phyloP scores from a whole-genome alignment of 257 asterid species.

The Leptodermis oblonga region DNA sequence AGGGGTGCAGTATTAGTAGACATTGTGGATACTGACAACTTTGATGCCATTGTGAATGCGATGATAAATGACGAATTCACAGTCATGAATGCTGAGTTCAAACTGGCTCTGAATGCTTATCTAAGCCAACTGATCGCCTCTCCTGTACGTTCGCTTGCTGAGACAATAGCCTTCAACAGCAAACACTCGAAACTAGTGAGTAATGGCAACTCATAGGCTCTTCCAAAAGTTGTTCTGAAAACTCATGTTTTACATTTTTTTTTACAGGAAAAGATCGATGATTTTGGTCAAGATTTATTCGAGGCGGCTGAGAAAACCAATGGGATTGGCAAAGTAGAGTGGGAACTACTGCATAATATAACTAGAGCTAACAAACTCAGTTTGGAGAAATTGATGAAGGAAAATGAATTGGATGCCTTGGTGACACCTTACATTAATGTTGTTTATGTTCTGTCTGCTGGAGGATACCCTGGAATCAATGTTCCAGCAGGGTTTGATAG shows the following conservation, averaged over 20 bases:
- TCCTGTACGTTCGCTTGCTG: conserved; percentile 40
- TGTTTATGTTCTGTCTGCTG: conserved; percentile 30
- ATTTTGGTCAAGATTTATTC: conserved; percentile 32
- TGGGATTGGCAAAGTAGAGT: conserved; percentile 31
- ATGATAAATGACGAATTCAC: conserved; percentile 16
- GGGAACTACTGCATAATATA: conserved; percentile 23
- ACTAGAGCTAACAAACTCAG: conserved; percentile 20
- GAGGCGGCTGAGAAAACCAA: conserved; percentile 39
- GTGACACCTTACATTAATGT: conserved; percentile 16
- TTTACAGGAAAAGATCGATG: conserved; percentile 36
- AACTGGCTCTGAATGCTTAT: conserved; percentile 34
- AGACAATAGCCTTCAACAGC: conserved; percentile 36
- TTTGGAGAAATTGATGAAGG: conserved; percentile 29
- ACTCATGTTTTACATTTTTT: neutral
- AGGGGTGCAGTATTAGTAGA: conserved; percentile 39
- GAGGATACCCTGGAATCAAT: conserved; percentile 45
- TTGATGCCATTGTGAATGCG: conserved; percentile 14
- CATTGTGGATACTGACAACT: conserved; percentile 24
- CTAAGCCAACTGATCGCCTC: conserved; percentile 30
- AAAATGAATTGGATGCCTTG: conserved; percentile 36
- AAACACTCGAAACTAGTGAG: conserved; percentile 28
- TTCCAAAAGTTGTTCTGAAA: neutral
- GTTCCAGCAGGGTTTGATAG: conserved; percentile 46
- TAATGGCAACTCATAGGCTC: neutral
- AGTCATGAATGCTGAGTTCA: conserved; percentile 33